A percentile compares a stretch with the other conserved stretches of the same genome.
Evolutionary conservation across 2,329 filamentous ascomycete genomes (phyloP).

Genomic region (Trichoderma sp.): DNA sequence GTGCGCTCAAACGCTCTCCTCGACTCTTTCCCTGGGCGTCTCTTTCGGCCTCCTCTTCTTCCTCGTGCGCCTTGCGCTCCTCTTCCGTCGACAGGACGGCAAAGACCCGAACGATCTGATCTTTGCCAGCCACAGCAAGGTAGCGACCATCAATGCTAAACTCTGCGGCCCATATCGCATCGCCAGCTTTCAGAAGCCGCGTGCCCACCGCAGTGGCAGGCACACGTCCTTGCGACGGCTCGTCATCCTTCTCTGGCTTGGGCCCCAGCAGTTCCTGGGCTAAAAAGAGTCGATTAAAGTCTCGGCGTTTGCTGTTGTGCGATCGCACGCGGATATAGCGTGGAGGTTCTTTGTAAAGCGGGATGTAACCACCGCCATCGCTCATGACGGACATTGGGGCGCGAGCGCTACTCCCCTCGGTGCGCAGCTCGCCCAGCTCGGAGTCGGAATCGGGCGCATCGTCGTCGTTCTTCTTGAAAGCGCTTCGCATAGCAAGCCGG

Average conservation of each 20-base stretch:
- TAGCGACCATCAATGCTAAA: conserved; percentile 92
- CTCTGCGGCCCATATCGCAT: conserved; percentile 87
- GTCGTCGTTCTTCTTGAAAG: conserved; percentile 69
- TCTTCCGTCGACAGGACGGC: conserved; percentile 79
- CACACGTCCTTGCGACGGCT: conserved; percentile 28
- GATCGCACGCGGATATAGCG: conserved; percentile 84
- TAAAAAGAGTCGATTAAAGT: conserved; percentile 85
- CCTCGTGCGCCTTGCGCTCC: conserved; percentile 71
- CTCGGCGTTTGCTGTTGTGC: conserved; percentile 74
- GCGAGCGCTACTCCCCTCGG: conserved; percentile 78
- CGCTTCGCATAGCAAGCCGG: conserved; percentile 67
- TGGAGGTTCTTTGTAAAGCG: conserved; percentile 82
- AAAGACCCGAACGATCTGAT: conserved; percentile 83
- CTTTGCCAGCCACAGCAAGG: conserved; percentile 87
- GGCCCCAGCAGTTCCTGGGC: conserved; percentile 82
- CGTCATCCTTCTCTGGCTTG: conserved; percentile 37
- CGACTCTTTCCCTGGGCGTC: conserved; percentile 30
- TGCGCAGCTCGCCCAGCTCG: conserved; percentile 65
- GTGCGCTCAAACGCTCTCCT: conserved; percentile 73
- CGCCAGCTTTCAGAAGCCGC: conserved; percentile 45
- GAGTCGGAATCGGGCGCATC: conserved; percentile 63
- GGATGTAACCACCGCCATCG: conserved; percentile 69
- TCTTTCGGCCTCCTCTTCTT: conserved; percentile 55
- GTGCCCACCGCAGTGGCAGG: conserved; percentile 41
- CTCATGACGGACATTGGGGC: conserved; percentile 77